Evolutionary conservation across 1,284 basidiomycete genomes (phyloP).

Genomic region (Papiliotrema fonsecae): DNA sequence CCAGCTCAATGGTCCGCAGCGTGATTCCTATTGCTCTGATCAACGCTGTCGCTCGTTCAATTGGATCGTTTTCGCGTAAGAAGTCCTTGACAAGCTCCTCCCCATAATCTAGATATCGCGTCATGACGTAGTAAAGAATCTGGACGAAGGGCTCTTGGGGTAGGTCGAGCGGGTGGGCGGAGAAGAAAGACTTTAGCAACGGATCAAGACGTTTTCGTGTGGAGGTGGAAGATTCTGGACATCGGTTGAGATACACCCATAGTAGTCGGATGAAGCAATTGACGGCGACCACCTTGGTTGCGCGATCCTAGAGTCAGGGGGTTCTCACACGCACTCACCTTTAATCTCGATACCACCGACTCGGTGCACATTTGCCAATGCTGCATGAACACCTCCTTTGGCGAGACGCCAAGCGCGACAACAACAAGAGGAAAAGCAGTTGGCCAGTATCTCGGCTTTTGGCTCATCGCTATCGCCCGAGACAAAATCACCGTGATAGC

Average conservation of each 20-base stretch:
- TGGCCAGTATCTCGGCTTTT: slow-evolving; percentile 86
- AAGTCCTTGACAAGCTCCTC: slow-evolving; percentile 74
- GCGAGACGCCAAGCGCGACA: slow-evolving; percentile 79
- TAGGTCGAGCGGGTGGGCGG: slow-evolving; percentile 68
- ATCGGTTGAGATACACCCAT: slow-evolving; percentile 93
- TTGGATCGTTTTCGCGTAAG: slow-evolving; percentile 54
- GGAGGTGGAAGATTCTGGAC: slow-evolving; percentile 75
- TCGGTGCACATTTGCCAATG: slow-evolving; percentile 75
- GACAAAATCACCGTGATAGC: slow-evolving; percentile 81
- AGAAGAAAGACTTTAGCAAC: slow-evolving; percentile 75
- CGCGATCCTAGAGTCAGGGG: slow-evolving; percentile 60
- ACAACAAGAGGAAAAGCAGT: slow-evolving; percentile 82
- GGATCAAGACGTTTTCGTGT: slow-evolving; percentile 72
- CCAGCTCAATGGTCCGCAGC: slow-evolving; percentile 65
- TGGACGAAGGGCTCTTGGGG: slow-evolving; percentile 71
- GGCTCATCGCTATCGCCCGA: slow-evolving; percentile 78
- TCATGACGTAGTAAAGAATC: slow-evolving; percentile 76
- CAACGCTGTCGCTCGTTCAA: slow-evolving; percentile 67
- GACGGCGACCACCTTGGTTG: slow-evolving; percentile 65
- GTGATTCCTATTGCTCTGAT: slow-evolving; percentile 74
- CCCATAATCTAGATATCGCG: slow-evolving; percentile 81
- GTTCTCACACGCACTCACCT: slow-evolving; percentile 53
- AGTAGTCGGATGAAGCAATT: slow-evolving; percentile 78
- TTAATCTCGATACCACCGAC: slow-evolving; percentile 65
- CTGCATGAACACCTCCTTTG: slow-evolving; percentile 75